Evolutionary conservation across 2,329 filamentous ascomycete species (phyloP).

Genomic region (Domatiomyces catenatus): DNA sequence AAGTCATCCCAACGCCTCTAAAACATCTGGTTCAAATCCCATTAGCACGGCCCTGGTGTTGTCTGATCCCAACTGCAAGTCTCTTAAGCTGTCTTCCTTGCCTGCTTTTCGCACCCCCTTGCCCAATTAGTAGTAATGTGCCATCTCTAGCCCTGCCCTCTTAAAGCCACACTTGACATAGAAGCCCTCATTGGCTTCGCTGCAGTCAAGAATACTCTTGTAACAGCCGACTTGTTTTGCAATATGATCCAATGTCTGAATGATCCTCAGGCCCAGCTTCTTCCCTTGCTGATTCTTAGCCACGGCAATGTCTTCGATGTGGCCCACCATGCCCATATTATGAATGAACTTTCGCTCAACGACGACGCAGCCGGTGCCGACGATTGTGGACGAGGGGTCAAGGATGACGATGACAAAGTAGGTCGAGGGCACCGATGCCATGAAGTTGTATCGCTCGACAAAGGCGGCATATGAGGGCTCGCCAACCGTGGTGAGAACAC

Average conservation of each 20-base stretch:
- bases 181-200: slow-evolving; percentile 89
- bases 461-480: slow-evolving; percentile 65
- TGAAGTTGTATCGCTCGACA: slow-evolving; percentile 67
- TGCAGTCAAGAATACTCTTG: slow-evolving; percentile 93
- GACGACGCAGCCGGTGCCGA: slow-evolving; percentile 80
- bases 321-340: slow-evolving; percentile 52
- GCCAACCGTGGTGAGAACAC: slow-evolving; percentile 83
- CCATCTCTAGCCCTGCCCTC: slow-evolving; percentile 87
- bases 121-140: slow-evolving; percentile 56
- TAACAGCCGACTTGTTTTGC: slow-evolving; percentile 85
- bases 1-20: too few species aligned
- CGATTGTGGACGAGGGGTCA: slow-evolving; percentile 53
- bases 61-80: too few species aligned
- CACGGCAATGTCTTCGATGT: slow-evolving; percentile 96
- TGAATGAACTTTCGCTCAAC: slow-evolving; percentile 68
- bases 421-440: slow-evolving; percentile 54
- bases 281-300: slow-evolving; percentile 92
- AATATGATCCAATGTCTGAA: slow-evolving; percentile 81
- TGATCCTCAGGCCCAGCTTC: slow-evolving; percentile 82
- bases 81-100: too few species aligned
- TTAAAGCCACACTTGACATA: slow-evolving; percentile 97
- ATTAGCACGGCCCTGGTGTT: too few species aligned
- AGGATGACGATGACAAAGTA: slow-evolving; percentile 83
- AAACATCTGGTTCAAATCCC: too few species aligned
- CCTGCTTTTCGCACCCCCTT: background rate